Base-by-base conservation (phyloP, 257 asterid genomes). In the Primulina eburnea region DNA sequence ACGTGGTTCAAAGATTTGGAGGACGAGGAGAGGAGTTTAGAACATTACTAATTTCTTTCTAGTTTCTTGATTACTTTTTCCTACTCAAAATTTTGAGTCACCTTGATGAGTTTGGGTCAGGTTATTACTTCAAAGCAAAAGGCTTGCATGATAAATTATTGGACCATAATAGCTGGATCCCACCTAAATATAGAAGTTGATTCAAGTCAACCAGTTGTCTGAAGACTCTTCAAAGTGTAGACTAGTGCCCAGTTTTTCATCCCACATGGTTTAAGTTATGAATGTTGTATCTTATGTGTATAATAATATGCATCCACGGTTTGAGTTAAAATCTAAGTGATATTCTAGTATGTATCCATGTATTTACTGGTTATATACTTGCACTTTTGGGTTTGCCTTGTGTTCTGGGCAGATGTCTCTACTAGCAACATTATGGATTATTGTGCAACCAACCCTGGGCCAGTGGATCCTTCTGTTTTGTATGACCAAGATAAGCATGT, bases 401-500 rank as follows among this genome's bases (percentile, higher is more conserved):
- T 77, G 58, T 73, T 76, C 30, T 56, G 64, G 69, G 61, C 86
- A 82, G 85, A 87, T 81, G 86, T 80, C 66, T 78, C 78, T 70
- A 66, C 78, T 60, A 62, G 76, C 67, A 77, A 74, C 61, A 58
- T 62, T 69, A 83, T 88, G 95, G 99, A 94, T 65, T 82, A 71
- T 40, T 77, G 80, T 74, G 82, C 87, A 34, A 81, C 89, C 73
- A 91, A 79, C 68, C 97, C 99, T 65, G 96, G 97, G 68, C 99
- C 99, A 18, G 28, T 84, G 73, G 92, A 94, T 71, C 93, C 91
- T 72, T 85, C 85, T 60, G 71, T 94, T 75, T 75, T 94, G 37
- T 86, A 94, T 63, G 97, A 94, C 78, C 99, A 94, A 84, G 99
- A 91, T 79, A 94, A 91, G 84, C 97, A 91, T 70, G 96, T 91